Base-by-base conservation (phyloP, 257 asterid genomes). In the Nicotiana knightiana region DNA sequence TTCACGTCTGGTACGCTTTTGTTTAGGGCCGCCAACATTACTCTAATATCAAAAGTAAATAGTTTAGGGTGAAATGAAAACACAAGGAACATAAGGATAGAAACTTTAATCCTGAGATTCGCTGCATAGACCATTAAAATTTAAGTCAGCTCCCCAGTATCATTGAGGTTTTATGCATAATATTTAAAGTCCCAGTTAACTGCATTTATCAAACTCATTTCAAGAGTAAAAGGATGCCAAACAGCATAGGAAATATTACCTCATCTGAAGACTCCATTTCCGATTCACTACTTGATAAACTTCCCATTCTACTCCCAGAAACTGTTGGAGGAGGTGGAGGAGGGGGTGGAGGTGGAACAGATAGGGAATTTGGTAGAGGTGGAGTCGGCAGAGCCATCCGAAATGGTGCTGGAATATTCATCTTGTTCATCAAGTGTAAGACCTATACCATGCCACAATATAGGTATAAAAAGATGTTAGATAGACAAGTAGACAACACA, bases 251-350 rank as follows among this genome's bases (percentile, higher is more conserved):
- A 48, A 32, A 68, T 54, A 81, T 81, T 75, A 95, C 98, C 97
- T 94, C 99, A 84, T 94, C 97, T 67, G 99, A 96, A 76, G 99
- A 96, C 91, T 90, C 96, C 95, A 94, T 87, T 90, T 96, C 99
- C n/a, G 98, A 94, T 85, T 93, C 98, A 67, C 92, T 89, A 76
- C 94, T 91, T 55, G 92, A 90, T 67, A 83, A 57, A 85, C 67
- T 85, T 39, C 85, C 90, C 82, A 80, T 28, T 54, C 76, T 85
- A 87, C 91, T 82, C 83, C 85, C 89, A 46, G 83, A 63, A 81
- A 83, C 79, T 73, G 76, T 83, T n/a, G 92, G 94, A 83, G 92
- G 92, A 70, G 93, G 30, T 28, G 30, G 30, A 28, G 30, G 30
- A 28, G 30, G 30, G 30, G 30, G 91, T 7, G 89, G 90, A 77